Percentiles rank a stretch among this genome's conserved stretches.
Evolutionary conservation across 495 filamentous ascomycete species (phyloP).

Genomic region (Penicillium bialowiezense): DNA sequence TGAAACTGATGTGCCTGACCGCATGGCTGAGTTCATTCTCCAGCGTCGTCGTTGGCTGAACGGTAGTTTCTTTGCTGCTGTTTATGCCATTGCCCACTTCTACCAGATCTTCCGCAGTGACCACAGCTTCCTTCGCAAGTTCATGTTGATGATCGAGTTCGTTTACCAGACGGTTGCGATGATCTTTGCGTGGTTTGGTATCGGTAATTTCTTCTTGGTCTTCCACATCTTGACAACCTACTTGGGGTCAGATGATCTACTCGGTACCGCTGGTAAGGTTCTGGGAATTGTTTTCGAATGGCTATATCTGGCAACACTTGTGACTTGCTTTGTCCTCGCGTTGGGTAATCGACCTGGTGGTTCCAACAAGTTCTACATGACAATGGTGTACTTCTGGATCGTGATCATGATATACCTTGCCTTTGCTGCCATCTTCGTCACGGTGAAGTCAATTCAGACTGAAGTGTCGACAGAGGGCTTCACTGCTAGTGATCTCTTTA

Average conservation of each 20-base stretch:
- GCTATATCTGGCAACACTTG: slow-evolving; percentile 87
- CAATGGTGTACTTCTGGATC: slow-evolving; percentile 96
- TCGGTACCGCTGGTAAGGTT: slow-evolving; percentile 71
- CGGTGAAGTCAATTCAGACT: slow-evolving; percentile 74
- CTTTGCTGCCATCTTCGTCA: slow-evolving; percentile 94
- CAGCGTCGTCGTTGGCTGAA: slow-evolving; percentile 98
- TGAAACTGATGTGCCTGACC: slow-evolving; percentile 96
- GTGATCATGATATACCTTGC: slow-evolving; percentile 93
- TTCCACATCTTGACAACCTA: slow-evolving; percentile 95
- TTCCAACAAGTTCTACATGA: slow-evolving; percentile 89
- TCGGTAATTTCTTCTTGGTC: slow-evolving; percentile 99
- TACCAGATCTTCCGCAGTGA: slow-evolving; percentile 91
- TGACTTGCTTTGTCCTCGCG: slow-evolving; percentile 93
- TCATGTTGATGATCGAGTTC: slow-evolving; percentile 90
- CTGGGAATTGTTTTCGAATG: slow-evolving; percentile 92
- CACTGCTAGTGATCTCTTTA: slow-evolving; percentile 67
- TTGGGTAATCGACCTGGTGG: slow-evolving; percentile 96
- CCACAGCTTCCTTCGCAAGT: slow-evolving; percentile 82
- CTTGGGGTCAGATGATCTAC: slow-evolving; percentile 61
- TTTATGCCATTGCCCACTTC: slow-evolving; percentile 92
- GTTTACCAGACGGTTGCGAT: slow-evolving; percentile 91
- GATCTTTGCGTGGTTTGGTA: slow-evolving; percentile 98
- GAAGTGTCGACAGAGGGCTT: slow-evolving; percentile 60
- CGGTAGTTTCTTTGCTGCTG: slow-evolving; percentile 96
- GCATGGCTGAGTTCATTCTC: slow-evolving; percentile 91